Evolutionary conservation across 352 stramenopile species (phyloP), one percentile per base, ranked within the genome.

Genomic region (Pythium dissimile): DNA sequence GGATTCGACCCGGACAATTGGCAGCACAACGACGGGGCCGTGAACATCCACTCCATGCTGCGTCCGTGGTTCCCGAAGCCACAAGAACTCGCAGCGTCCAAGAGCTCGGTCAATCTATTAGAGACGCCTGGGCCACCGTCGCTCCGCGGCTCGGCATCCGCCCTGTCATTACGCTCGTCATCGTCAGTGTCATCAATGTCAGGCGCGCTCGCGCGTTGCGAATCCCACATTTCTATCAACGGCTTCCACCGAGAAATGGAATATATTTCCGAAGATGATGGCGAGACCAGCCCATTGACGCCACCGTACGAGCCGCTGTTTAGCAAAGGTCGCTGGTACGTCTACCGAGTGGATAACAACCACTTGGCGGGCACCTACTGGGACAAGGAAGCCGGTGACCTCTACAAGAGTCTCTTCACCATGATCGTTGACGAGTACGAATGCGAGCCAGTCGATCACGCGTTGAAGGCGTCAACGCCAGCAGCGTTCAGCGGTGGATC

Each of bases 1-100:
- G 70, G 79, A 15, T 89, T 87, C 43, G 71, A 92, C 32, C 41
- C 70, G 0, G 56, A 72, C 27, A 65, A 80, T 53, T 92, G 82
- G 82, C 67, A 78, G 35, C 82, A 84, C 64, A 92, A 92, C 31
- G 82, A 92, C 41, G 82, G 82, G 5, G 71, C 72, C 1, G 82
- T 92, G 10, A 92, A 92, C 52, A 88, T 88, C 39, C 72, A 81
- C 21, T 90, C 82, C 10, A 89, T 90, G 82, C 50, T 90, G 12
- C 41, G 62, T 16, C 62, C 62, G 18, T 88, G 82, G 73, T 88
- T 88, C 43, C 75, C 77, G 2, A 73, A 73, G 24, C 73, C 76
- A 12, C 62, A 73, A 41, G 65, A 86, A 31, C 58, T 70, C 21
- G 48, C 35, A 0, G 54, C 54, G 3, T 59, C 54, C 34, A 54